phyloP scores from a whole-genome alignment of 108 stramenopile genomes.

The Conticribra guillardii region DNA sequence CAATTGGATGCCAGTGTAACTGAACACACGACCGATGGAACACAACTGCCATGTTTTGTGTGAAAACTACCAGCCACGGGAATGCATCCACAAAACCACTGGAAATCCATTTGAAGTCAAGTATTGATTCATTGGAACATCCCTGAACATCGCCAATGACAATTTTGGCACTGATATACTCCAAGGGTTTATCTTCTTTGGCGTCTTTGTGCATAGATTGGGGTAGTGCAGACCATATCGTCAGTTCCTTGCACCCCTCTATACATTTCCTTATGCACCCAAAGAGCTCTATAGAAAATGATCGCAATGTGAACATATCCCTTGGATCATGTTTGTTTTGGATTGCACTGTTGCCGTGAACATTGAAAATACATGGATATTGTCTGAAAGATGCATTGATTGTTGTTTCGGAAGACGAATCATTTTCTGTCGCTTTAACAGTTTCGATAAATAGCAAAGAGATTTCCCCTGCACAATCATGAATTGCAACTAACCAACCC shows the following conservation, averaged over 20 bases:
- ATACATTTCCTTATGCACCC: slow-evolving; percentile 23
- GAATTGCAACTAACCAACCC: slow-evolving; percentile 52
- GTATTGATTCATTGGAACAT: slow-evolving; percentile 32
- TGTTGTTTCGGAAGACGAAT: neutral
- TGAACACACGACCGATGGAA: slow-evolving; percentile 54
- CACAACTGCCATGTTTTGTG: slow-evolving; percentile 52
- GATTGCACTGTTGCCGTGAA: slow-evolving; percentile 8
- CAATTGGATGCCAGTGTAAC: slow-evolving; percentile 56
- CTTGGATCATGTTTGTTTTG: slow-evolving; percentile 18
- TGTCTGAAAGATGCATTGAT: slow-evolving; percentile 41
- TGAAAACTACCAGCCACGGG: slow-evolving; percentile 67
- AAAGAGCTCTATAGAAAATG: slow-evolving; percentile 50
- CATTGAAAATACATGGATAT: slow-evolving; percentile 43
- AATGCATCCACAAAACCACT: slow-evolving; percentile 72
- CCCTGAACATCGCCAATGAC: slow-evolving; percentile 17
- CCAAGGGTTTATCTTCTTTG: slow-evolving; percentile 9
- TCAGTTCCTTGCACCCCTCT: slow-evolving; percentile 29
- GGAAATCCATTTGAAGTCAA: slow-evolving; percentile 71
- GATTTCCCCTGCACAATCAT: slow-evolving; percentile 50
- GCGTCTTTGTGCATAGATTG: slow-evolving; percentile 11
- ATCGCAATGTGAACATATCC: slow-evolving; percentile 30
- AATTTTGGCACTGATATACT: slow-evolving; percentile 29
- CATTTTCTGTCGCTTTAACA: neutral
- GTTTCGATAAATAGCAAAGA: slow-evolving; percentile 55
- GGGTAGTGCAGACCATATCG: slow-evolving; percentile 38